Base-by-base conservation (phyloP, 495 filamentous ascomycete species). In the Eremomyces bilateralis region DNA sequence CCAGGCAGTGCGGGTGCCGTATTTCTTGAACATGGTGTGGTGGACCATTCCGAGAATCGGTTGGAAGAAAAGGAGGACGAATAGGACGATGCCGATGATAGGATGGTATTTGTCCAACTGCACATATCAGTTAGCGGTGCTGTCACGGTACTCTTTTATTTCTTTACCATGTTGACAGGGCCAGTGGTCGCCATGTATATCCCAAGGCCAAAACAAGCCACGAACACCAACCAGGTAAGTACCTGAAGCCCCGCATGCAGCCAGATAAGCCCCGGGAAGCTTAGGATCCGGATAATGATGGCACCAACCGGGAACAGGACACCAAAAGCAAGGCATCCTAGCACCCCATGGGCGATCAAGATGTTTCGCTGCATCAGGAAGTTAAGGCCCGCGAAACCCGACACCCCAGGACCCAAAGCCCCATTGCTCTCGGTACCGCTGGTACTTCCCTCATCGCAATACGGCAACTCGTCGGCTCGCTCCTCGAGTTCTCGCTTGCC, bases 241-340 rank as follows among this genome's bases (percentile, higher is more conserved):
- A 34, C 20, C 25, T 52, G 48, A 3, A 42, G 25, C 2, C 21
- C 39, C 10, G 38, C 42, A 35, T 52, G 49, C 17, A 48, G 10
- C 44, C 48, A 42, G 20, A 48, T 31, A 6, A 37, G 12, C 19
- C 20, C 31, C 19, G 11, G 25, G 27, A 45, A 39, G 15, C 15
- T 20, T 21, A 29, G 20, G 1, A 52, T 11, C 2, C 49, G 41
- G 38, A 52, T 25, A 27, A 42, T 6, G 29, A 50, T 45, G 15
- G 41, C 47, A 21, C 49, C 49, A 30, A 38, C 22, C 2, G 49
- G 49, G 35, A 50, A 48, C 24, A 52, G 29, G 2, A 45, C 29
- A 1, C 46, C 39, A 30, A 50, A 52, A n/a, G 40, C 44, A 13
- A 50, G n/a, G 12, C 29, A 29, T 3, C 45, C 45, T 8, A 48